A percentile compares a stretch with the other conserved stretches of the same genome.
These are phyloP conservation scores for Eimeria sp. DNA, from an alignment of 169 alveolate species.

Conservation along the genomic window DNA sequence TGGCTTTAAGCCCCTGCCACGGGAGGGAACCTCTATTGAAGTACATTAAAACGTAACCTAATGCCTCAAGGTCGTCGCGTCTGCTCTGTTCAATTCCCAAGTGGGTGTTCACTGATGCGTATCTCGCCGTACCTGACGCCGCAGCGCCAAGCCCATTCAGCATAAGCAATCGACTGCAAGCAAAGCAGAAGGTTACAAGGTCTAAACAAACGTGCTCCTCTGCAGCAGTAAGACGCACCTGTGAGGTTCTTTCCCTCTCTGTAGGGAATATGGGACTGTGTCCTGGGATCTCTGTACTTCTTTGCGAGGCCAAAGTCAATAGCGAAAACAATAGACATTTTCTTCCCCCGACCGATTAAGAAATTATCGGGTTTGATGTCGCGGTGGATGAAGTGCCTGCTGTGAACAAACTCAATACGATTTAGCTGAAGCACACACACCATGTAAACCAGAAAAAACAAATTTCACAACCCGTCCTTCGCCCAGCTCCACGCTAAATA, in stretches of 20 bases:
- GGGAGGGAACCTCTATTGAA: constrained; percentile 99
- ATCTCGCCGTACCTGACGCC: constrained; percentile 98
- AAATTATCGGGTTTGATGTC: constrained; percentile 99
- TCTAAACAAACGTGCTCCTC: not conserved
- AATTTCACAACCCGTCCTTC: not conserved
- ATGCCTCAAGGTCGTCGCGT: constrained; percentile 99
- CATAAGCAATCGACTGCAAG: not conserved
- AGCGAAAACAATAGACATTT: constrained; percentile 94
- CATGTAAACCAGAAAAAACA: not conserved
- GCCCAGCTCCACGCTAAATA: not conserved
- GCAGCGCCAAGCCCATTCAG: not conserved
- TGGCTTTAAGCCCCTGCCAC: constrained; percentile 98
- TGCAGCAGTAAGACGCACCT: constrained; percentile 87
- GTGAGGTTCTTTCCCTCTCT: constrained; percentile 99
- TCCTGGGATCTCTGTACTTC: constrained; percentile 97
- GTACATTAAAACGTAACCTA: constrained; percentile 99
- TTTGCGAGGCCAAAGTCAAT: constrained; percentile 99
- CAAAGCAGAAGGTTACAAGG: not conserved
- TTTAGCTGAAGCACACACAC: constrained; percentile 87
- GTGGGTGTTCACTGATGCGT: constrained; percentile 99
- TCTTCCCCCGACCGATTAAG: constrained; percentile 92
- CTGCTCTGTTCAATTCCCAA: constrained; percentile 96
- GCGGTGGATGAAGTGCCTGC: constrained; percentile 98
- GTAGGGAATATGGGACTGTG: constrained; percentile 98
- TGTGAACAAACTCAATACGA: constrained; percentile 97